phyloP scores from a whole-genome alignment of 805 yeast species.

The Wickerhamiella qilinensis region DNA sequence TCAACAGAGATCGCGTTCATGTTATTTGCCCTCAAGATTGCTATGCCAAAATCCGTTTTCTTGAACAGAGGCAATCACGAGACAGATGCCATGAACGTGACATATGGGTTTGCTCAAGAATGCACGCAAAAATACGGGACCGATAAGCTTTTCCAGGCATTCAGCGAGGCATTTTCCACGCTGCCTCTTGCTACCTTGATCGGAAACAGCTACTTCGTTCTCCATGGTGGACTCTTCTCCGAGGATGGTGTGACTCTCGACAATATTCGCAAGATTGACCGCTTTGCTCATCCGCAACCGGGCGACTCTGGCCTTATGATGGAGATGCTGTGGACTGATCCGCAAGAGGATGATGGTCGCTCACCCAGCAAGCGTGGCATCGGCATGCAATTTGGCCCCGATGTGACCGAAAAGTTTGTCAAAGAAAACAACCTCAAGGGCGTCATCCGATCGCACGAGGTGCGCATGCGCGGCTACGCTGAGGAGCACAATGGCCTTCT shows the following conservation, averaged over 20 bases:
- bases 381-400: conserved; percentile 95
- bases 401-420: conserved; percentile 69
- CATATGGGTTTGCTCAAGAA: conserved; percentile 93
- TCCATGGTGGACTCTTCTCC: conserved; percentile 93
- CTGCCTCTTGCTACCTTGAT: conserved; percentile 77
- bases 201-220: conserved; percentile 62
- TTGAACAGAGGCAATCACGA: conserved; percentile 95
- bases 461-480: conserved; percentile 80
- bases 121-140: conserved; percentile 71
- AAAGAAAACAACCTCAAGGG: conserved; percentile 54
- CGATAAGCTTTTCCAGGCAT: conserved; percentile 62
- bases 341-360: conserved; percentile 63
- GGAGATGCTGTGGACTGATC: conserved; percentile 97
- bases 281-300: conserved; percentile 61
- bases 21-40: conserved; percentile 58
- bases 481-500: conserved; percentile 74
- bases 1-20: conserved; percentile 87
- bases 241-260: conserved; percentile 53
- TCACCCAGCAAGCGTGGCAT: conserved; percentile 86
- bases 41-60: conserved; percentile 53
- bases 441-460: conserved; percentile 88
- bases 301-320: conserved; percentile 83
- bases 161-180: conserved; percentile 70
- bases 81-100: conserved; percentile 89
- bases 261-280: conserved; percentile 55